Evolutionary conservation across 176 grass and related monocot species (phyloP), one percentile per base, ranked within the genome.

Genomic region (Chloris gayana): DNA sequence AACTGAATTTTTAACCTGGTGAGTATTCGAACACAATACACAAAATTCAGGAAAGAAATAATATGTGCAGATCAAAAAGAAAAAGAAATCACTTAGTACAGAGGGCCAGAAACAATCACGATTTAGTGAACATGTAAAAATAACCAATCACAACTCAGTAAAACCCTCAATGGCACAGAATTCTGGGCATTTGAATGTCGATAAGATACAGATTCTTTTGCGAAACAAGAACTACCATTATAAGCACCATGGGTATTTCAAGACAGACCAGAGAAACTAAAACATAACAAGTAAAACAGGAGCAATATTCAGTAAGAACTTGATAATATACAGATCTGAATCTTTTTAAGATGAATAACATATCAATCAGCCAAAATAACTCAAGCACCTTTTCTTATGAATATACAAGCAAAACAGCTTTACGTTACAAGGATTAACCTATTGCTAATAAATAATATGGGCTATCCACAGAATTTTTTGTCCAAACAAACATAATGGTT

Each of bases 141-240:
- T 41, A 69, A 69, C 37, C 31, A 61, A 80, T 45, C n/a, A n/a
- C n/a, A n/a, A n/a, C n/a, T n/a, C n/a, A 49, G 10, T 25, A 47
- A 42, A 56, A 15, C 34, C 6, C n/a, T 15, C 7, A 26, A 32
- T 15, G 46, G 38, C 5, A 15, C 35, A 13, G 14, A 45, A 4
- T 33, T 32, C 22, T 47, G 1, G 6, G 61, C 51, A 69, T 2
- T 3, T 3, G 57, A 62, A 21, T 19, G 25, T 53, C 24, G 9
- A 70, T 9, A 53, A 11, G 18, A 6, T 13, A 70, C 47, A 50
- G 25, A 0, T 69, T n/a, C 37, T 31, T 31, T 81, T 30, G 64
- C 1, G 27, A 46, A 17, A 67, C 8, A 24, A 34, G 18, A 35
- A 57, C 21, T 5, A 37, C 3, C 12, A 79, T 44, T 10, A 22